Percentiles rank a stretch among this genome's conserved stretches.
phyloP scores from a whole-genome alignment of 352 stramenopile genomes.

The Globisporangium nodosum region DNA sequence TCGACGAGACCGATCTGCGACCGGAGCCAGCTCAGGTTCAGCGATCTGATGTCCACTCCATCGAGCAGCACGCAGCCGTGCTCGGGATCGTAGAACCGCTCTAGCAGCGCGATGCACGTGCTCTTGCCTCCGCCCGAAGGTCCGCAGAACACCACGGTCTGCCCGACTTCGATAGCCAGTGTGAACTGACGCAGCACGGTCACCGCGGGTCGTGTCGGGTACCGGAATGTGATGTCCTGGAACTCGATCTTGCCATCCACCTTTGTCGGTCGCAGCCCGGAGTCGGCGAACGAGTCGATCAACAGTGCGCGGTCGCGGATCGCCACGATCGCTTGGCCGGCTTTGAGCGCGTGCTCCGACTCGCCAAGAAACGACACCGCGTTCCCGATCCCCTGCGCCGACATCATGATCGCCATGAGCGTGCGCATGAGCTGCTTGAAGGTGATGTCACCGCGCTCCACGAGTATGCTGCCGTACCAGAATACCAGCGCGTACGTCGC shows the following conservation, averaged over 20 bases:
- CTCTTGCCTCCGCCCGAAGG: slow-evolving; percentile 26
- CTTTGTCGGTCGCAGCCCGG: background rate
- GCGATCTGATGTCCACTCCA: slow-evolving; percentile 10
- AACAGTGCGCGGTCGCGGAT: background rate
- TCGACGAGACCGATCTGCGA: slow-evolving; percentile 24
- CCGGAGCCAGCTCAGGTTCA: slow-evolving; percentile 25
- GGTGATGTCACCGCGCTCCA: slow-evolving; percentile 25
- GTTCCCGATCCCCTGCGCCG: slow-evolving; percentile 25
- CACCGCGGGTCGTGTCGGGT: slow-evolving; percentile 18
- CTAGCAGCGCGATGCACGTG: slow-evolving; percentile 21
- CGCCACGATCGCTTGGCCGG: slow-evolving; percentile 5
- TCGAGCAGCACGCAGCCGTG: slow-evolving; percentile 18
- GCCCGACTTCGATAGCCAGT: slow-evolving; percentile 13
- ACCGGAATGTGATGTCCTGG: slow-evolving; percentile 17
- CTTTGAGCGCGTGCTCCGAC: slow-evolving; percentile 28
- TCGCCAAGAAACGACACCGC: slow-evolving; percentile 23
- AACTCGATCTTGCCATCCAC: slow-evolving; percentile 20
- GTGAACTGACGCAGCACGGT: slow-evolving; percentile 14
- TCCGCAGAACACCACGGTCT: slow-evolving; percentile 24
- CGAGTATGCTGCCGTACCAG: slow-evolving; percentile 48
- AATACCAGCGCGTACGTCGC: slow-evolving; percentile 44
- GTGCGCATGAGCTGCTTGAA: slow-evolving; percentile 42
- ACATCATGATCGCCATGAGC: slow-evolving; percentile 52
- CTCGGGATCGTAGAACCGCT: slow-evolving; percentile 28
- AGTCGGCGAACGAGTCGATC: slow-evolving; percentile 8